Base-by-base conservation (phyloP, 2,329 filamentous ascomycete genomes). In the Daldinia eschscholtzii region DNA sequence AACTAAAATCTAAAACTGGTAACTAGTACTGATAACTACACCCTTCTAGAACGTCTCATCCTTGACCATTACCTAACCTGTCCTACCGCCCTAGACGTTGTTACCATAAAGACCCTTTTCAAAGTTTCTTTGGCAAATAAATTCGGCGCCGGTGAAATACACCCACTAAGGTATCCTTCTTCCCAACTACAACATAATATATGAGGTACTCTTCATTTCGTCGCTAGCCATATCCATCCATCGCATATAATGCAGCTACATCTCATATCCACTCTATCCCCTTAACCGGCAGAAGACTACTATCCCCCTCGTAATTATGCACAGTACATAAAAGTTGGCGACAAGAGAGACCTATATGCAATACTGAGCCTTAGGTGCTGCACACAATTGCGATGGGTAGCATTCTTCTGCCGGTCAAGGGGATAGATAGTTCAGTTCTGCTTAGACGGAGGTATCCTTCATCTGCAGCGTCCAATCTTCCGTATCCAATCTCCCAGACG, bases 401-500 rank as follows among this genome's bases (percentile, higher is more conserved):
- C 20, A 23, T 23, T 23, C 20, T 23, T 23, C 20, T 23, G 20
- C 20, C 20, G 20, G 20, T 2, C 20, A 23, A 23, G 20, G 2
- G 20, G 20, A 23, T 23, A 23, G 9, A 48, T 28, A 28, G 5
- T 15, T 28, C 13, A 6, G 9, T 23, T 33, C 30, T 33, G 30
- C 9, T 10, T 6, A 28, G 44, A 28, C 23, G 20, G 20, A 23
- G 12, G 6, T 5, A 13, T 42, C 30, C 44, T 18, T 18, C 20
- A 64, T 26, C 44, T 58, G 12, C 39, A 75, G 9, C 7, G 39
- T 57, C 78, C 77, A 80, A 6, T 42, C 61, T 52, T 79, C 78
- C 76, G 78, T 75, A 48, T 77, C 77, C 50, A 58, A 57, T 10
- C 77, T 69, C 2, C 76, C 76, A 7, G 73, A 76, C 0, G 76